Evolutionary conservation across 768 basidiomycete genomes (phyloP).

Genomic region (Collybia sordida): DNA sequence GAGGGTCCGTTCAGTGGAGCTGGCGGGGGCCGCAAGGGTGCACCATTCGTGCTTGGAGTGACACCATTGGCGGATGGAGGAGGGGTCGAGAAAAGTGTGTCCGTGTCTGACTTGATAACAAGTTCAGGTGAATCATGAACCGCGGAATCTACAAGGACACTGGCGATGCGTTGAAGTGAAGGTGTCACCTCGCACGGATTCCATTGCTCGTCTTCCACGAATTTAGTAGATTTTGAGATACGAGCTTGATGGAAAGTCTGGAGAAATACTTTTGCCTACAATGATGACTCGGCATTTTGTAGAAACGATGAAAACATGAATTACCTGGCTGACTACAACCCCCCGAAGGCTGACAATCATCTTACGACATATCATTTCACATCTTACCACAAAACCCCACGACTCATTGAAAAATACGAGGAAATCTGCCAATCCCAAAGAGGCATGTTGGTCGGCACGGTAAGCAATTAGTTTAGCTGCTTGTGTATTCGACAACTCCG

Average conservation of each 20-base stretch:
- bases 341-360: conserved; percentile 96
- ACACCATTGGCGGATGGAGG: conserved; percentile 5
- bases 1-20: neutral
- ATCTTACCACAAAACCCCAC: conserved; percentile 88
- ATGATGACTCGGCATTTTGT: conserved; percentile 6
- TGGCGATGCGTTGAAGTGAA: conserved; percentile 66
- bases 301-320: conserved; percentile 10
- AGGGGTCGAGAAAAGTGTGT: conserved; percentile 10
- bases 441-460: conserved; percentile 78
- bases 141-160: conserved; percentile 78
- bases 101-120: conserved; percentile 29
- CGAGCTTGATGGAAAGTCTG: conserved; percentile 82
- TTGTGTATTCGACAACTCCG: conserved; percentile 84
- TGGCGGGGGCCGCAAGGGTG: neutral
- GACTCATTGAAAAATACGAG: conserved; percentile 78
- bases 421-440: conserved; percentile 73
- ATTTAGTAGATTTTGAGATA: conserved; percentile 77
- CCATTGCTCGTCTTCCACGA: conserved; percentile 98
- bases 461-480: conserved; percentile 75
- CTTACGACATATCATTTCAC: conserved; percentile 79
- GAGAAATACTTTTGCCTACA: conserved; percentile 83
- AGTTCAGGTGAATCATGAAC: conserved; percentile 80
- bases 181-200: conserved; percentile 71
- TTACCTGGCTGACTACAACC: conserved; percentile 78
- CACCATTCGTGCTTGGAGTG: neutral